Conservation (phyloP, 2,329 filamentous ascomycete genomes). For the Fonsecaea multimorphosa region DNA sequence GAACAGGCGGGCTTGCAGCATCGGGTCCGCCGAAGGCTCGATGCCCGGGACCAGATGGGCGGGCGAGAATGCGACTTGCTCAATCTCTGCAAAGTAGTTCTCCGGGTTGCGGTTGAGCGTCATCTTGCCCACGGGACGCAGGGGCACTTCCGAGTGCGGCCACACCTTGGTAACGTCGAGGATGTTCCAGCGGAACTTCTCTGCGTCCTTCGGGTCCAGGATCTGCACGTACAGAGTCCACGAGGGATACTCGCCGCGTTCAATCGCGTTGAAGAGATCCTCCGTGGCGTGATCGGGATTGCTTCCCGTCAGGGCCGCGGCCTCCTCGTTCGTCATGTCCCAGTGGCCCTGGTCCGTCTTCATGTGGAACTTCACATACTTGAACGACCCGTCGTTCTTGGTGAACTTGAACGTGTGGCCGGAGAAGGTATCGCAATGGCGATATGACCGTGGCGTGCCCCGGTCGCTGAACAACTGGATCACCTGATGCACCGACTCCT, state of each 20-base stretch:
- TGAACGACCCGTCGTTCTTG: conserved; percentile 69
- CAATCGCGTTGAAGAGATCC: conserved; percentile 69
- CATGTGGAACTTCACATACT: conserved; percentile 69
- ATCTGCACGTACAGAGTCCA: conserved; percentile 71
- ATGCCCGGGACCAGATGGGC: conserved; percentile 69
- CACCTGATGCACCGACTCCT: conserved; percentile 67
- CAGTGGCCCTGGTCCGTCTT: conserved; percentile 68
- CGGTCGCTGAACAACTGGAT: conserved; percentile 71
- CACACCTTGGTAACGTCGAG: conserved; percentile 75
- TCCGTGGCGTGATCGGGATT: conserved; percentile 65
- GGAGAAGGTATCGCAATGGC: conserved; percentile 69
- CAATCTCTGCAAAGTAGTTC: conserved; percentile 71
- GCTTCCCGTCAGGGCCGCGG: conserved; percentile 58
- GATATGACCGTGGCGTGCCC: conserved; percentile 68
- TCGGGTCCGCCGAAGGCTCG: conserved; percentile 67
- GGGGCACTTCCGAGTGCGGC: conserved; percentile 68
- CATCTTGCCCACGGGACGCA: conserved; percentile 60
- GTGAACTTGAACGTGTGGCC: conserved; percentile 71
- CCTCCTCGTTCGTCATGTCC: conserved; percentile 65
- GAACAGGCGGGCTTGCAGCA: conserved; percentile 67
- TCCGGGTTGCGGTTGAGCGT: conserved; percentile 59
- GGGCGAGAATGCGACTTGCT: conserved; percentile 71
- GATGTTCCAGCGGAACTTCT: conserved; percentile 66
- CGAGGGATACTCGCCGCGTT: conserved; percentile 64
- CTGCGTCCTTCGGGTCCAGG: conserved; percentile 66